Evolutionary conservation across 257 asterid species (phyloP).

Genomic region (Galeopsis tetrahit): DNA sequence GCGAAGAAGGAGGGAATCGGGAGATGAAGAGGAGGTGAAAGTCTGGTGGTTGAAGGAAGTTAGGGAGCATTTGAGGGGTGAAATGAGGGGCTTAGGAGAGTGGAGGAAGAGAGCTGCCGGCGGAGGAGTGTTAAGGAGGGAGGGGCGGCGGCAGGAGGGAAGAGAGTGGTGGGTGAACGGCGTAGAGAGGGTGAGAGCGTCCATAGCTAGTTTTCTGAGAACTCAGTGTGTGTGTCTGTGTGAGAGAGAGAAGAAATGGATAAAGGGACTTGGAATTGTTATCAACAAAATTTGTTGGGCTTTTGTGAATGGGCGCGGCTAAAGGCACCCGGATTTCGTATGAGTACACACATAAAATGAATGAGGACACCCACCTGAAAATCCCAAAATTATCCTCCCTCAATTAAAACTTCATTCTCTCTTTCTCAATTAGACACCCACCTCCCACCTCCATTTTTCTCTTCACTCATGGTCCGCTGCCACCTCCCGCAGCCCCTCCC

Average conservation of each 20-base stretch:
- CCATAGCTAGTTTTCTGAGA: constrained; percentile 46
- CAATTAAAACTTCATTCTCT: too few relatives aligned
- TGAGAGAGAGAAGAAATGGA: constrained; percentile 35
- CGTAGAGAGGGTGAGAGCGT: constrained; percentile 64
- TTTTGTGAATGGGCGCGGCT: too few relatives aligned
- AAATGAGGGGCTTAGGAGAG: constrained; percentile 27
- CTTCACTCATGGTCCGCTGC: too few relatives aligned
- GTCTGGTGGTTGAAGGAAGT: constrained; percentile 39
- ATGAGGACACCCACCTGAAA: too few relatives aligned
- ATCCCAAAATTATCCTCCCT: too few relatives aligned
- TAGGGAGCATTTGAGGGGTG: constrained; percentile 53
- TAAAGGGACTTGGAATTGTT: neutral
- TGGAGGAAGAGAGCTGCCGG: constrained; percentile 27
- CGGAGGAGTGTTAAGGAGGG: constrained; percentile 32
- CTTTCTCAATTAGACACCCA: too few relatives aligned
- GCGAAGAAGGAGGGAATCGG: constrained; percentile 45
- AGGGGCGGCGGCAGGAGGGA: constrained; percentile 36
- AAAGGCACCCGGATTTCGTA: too few relatives aligned
- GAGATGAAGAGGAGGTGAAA: constrained; percentile 35
- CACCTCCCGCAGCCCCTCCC: too few relatives aligned
- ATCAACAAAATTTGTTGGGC: neutral
- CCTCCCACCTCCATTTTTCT: too few relatives aligned
- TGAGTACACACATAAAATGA: too few relatives aligned
- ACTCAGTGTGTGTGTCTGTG: constrained; percentile 23
- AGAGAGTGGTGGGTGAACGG: constrained; percentile 44